phyloP scores from a whole-genome alignment of 2,329 filamentous ascomycete genomes.

The Aquanectria penicillioides region DNA sequence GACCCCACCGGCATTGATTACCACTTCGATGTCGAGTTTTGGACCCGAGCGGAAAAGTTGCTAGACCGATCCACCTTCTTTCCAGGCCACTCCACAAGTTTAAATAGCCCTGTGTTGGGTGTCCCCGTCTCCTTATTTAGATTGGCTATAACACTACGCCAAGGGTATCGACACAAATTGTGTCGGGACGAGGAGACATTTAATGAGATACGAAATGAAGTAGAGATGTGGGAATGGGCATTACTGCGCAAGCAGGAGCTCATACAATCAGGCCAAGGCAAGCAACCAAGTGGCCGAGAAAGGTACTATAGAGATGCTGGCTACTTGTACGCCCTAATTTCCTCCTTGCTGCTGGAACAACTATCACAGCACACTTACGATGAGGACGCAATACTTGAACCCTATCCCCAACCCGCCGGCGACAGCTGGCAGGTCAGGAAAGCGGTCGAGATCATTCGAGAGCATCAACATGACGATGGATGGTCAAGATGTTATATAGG shows the following conservation, averaged over 20 bases:
- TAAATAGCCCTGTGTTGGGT: constrained; percentile 37
- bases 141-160: constrained; percentile 18
- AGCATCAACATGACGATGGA: constrained; percentile 17
- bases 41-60: constrained; percentile 29
- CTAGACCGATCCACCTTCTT: constrained; percentile 24
- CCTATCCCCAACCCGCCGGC: background rate
- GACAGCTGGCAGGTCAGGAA: constrained; percentile 30
- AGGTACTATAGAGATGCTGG: constrained; percentile 27
- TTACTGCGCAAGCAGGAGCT: constrained; percentile 12
- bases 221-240: constrained; percentile 24
- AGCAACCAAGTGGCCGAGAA: background rate
- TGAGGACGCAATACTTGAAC: background rate
- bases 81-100: constrained; percentile 15
- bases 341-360: constrained; percentile 33
- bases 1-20: constrained; percentile 11
- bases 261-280: background rate
- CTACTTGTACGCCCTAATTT: constrained; percentile 29
- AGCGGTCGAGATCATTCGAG: constrained; percentile 23
- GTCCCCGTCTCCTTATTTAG: constrained; percentile 33
- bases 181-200: background rate
- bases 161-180: constrained; percentile 12
- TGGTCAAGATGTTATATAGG: constrained; percentile 42
- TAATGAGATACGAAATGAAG: constrained; percentile 10
- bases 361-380: background rate
- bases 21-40: constrained; percentile 29